A percentile compares a stretch with the other conserved stretches of the same genome.
phyloP scores from a whole-genome alignment of 2,329 filamentous ascomycete species.

The Fusarium udum region DNA sequence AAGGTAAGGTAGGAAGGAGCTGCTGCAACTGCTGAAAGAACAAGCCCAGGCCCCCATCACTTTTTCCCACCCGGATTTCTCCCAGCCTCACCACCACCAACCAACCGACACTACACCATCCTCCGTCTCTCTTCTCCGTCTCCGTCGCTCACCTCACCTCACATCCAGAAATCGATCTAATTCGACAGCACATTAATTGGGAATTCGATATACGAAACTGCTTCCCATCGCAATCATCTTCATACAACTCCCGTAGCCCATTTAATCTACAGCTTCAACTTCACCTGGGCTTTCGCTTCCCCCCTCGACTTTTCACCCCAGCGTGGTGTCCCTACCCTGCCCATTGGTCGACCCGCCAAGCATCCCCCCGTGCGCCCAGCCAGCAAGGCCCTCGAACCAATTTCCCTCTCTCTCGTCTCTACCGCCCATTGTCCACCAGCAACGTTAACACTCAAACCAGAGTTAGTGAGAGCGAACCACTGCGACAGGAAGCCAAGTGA shows the following conservation, averaged over 20 bases:
- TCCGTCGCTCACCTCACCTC: slow-evolving; percentile 23
- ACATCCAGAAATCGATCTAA: slow-evolving; percentile 9
- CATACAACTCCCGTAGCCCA: slow-evolving; percentile 23
- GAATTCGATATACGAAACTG: slow-evolving; percentile 18
- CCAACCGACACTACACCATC: not conserved
- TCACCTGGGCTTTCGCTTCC: slow-evolving; percentile 9
- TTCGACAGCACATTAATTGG: slow-evolving; percentile 24
- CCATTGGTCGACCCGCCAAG: slow-evolving; percentile 44
- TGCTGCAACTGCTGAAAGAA: slow-evolving; percentile 13
- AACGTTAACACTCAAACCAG: slow-evolving; percentile 29
- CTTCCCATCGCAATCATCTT: slow-evolving; percentile 33
- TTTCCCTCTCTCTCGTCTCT: slow-evolving; percentile 40
- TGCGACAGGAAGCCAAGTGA: slow-evolving; percentile 13
- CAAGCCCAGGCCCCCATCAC: slow-evolving; percentile 26
- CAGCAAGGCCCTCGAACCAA: slow-evolving; percentile 42
- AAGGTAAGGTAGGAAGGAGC: slow-evolving; percentile 25
- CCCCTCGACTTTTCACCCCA: slow-evolving; percentile 17
- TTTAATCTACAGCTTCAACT: slow-evolving; percentile 1
- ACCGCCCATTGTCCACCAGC: slow-evolving; percentile 33
- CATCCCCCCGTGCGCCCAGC: slow-evolving; percentile 40
- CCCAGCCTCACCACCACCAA: slow-evolving; percentile 38
- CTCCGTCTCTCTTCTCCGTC: slow-evolving; percentile 20
- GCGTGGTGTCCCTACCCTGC: slow-evolving; percentile 33
- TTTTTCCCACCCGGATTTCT: slow-evolving; percentile 37
- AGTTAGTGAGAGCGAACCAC: slow-evolving; percentile 10